A percentile compares a stretch with the other conserved stretches of the same genome.
These are phyloP conservation scores for Theileria orientalis DNA, from an alignment of 169 alveolate genomes.

Conservation along the genomic window DNA sequence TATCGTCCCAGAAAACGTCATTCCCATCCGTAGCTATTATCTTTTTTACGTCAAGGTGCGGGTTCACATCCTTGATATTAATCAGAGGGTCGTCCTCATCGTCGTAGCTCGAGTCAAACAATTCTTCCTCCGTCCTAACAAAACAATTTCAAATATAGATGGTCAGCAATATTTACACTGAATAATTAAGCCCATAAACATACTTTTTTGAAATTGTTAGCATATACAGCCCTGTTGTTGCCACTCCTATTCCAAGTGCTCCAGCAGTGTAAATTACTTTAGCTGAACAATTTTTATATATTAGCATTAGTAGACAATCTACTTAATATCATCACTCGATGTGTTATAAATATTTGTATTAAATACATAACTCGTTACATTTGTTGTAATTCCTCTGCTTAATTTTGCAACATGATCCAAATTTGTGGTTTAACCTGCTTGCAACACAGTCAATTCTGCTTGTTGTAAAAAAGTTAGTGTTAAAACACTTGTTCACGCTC, in stretches of 20 bases:
- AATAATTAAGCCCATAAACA: conserved; percentile 5
- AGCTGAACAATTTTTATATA: conserved; percentile 22
- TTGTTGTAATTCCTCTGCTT: background rate
- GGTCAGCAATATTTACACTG: too few species aligned
- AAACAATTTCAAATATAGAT: too few species aligned
- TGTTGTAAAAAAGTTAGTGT: background rate
- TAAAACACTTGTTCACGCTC: conserved; percentile 6
- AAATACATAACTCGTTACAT: background rate
- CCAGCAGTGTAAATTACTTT: conserved; percentile 46
- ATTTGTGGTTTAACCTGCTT: background rate
- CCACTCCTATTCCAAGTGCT: conserved; percentile 40
- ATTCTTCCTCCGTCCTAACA: background rate
- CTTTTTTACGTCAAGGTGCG: conserved; percentile 58
- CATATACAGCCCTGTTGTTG: conserved; percentile 47
- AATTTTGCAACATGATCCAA: conserved; percentile 19
- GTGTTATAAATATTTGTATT: background rate
- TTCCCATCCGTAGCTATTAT: conserved; percentile 63
- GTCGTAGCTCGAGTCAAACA: conserved; percentile 15
- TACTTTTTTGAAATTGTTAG: conserved; percentile 48
- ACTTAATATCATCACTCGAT: background rate
- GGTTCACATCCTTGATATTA: conserved; percentile 19
- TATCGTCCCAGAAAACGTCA: conserved; percentile 65
- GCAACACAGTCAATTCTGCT: conserved; percentile 10
- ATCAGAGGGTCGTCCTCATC: conserved; percentile 5
- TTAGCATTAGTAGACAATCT: background rate